phyloP scores from a whole-genome alignment of 2,329 filamentous ascomycete genomes.

The Phialemonium atrogriseum region DNA sequence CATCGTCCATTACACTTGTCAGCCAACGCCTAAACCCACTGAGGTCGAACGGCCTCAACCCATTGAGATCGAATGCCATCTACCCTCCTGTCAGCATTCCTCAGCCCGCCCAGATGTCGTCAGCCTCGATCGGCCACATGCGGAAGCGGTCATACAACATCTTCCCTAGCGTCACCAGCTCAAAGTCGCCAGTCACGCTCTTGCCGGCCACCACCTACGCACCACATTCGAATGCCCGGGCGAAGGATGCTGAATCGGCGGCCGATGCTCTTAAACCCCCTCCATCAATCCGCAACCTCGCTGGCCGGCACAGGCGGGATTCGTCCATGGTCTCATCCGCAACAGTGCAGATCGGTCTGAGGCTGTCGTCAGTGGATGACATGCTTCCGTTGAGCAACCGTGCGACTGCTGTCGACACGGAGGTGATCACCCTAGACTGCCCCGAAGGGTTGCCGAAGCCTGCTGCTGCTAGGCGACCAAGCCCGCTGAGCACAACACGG shows the following conservation, averaged over 20 bases:
- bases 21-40: constrained; percentile 22
- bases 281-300: constrained; percentile 31
- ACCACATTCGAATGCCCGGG: constrained; percentile 8
- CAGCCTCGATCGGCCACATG: constrained; percentile 16
- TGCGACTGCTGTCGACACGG: constrained; percentile 15
- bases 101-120: constrained; percentile 19
- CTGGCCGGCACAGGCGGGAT: constrained; percentile 42
- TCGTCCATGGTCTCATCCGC: constrained; percentile 58
- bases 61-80: no score
- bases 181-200: constrained; percentile 25
- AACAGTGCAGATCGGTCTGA: constrained; percentile 63
- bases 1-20: constrained; percentile 10
- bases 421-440: constrained; percentile 29
- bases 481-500: constrained; percentile 17
- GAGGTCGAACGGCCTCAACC: constrained; percentile 21
- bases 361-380: constrained; percentile 52
- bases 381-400: constrained; percentile 24
- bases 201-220: constrained; percentile 42
- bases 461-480: constrained; percentile 17
- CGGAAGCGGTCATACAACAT: constrained; percentile 31
- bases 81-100: constrained; percentile 15
- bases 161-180: constrained; percentile 25
- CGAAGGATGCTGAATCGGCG: constrained; percentile 7
- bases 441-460: constrained; percentile 14
- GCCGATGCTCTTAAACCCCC: constrained; percentile 31